Percentiles rank a stretch among this genome's conserved stretches.
Evolutionary conservation across 345 rosid species (phyloP).

Genomic region (Dipteronia sinensis): DNA sequence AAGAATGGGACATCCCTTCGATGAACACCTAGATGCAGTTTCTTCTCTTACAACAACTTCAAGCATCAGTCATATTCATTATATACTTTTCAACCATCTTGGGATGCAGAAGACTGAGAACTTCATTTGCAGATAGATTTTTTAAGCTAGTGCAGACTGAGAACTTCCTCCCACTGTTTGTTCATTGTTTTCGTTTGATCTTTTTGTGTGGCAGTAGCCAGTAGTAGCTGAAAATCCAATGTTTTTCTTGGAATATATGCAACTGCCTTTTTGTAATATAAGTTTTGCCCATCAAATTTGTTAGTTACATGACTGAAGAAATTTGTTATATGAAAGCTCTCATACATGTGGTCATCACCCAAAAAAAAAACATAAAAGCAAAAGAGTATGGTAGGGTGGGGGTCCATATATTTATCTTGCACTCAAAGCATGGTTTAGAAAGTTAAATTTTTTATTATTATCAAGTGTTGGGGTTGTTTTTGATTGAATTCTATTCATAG

Average conservation of each 20-base stretch:
- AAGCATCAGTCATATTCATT: not conserved
- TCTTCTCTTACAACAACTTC: not conserved
- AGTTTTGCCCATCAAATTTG: not conserved
- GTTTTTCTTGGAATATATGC: not conserved
- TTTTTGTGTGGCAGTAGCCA: not conserved
- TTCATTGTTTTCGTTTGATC: not conserved
- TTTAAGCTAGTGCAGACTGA: not conserved
- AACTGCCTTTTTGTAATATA: not conserved
- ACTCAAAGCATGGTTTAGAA: not conserved
- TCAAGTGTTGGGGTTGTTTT: not conserved
- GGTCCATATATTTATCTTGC: not conserved
- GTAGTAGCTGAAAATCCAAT: not conserved
- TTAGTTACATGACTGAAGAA: not conserved
- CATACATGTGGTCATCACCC: not conserved
- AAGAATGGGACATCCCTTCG: conserved; percentile 11
- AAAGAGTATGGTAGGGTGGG: not conserved
- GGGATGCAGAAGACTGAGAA: not conserved
- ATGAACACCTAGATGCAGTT: not conserved
- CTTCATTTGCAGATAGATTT: not conserved
- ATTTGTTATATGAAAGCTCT: not conserved
- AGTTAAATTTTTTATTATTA: too few species aligned
- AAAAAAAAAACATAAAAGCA: not conserved
- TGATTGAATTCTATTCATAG: not conserved
- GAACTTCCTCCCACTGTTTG: not conserved
- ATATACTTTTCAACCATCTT: not conserved